Conservation (phyloP, 2,329 filamentous ascomycete species). For the Venturia effusa region DNA sequence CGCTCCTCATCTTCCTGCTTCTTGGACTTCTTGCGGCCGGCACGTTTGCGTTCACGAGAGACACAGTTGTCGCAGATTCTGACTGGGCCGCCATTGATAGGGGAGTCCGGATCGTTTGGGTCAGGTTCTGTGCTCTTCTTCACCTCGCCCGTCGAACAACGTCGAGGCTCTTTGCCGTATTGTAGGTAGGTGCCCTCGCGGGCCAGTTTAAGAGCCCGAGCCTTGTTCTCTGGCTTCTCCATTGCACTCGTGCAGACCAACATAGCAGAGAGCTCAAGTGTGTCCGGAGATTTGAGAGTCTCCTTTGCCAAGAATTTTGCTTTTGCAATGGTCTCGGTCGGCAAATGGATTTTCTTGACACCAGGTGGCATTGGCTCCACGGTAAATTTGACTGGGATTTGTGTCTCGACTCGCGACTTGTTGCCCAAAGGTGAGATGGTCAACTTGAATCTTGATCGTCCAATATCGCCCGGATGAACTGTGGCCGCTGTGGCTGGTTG, state of each 20-base stretch:
- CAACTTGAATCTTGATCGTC: constrained; percentile 5
- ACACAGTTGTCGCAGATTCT: constrained; percentile 90
- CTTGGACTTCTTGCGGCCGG: constrained; percentile 84
- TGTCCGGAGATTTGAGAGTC: constrained; percentile 57
- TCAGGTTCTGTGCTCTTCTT: constrained; percentile 33
- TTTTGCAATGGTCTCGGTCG: constrained; percentile 85
- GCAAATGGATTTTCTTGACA: constrained; percentile 73
- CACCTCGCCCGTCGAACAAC: constrained; percentile 27
- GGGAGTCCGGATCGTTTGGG: constrained; percentile 56
- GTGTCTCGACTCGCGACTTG: constrained; percentile 92
- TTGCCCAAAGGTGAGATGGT: constrained; percentile 12
- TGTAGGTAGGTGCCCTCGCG: constrained; percentile 1
- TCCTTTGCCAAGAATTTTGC: constrained; percentile 79
- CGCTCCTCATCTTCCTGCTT: constrained; percentile 85
- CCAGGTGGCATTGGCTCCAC: constrained; percentile 64
- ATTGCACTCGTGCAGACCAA: constrained; percentile 91
- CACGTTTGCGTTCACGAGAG: constrained; percentile 79
- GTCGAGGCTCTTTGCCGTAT: constrained; percentile 30
- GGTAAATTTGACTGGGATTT: constrained; percentile 79
- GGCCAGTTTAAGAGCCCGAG: constrained; percentile 55
- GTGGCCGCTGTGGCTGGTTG: not conserved
- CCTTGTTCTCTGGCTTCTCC: constrained; percentile 55
- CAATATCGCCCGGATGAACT: constrained; percentile 7
- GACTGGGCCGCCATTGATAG: constrained; percentile 85
- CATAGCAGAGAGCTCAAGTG: constrained; percentile 66